Evolutionary conservation across 495 filamentous ascomycete species (phyloP).

Genomic region (Penicillium coprophilum): DNA sequence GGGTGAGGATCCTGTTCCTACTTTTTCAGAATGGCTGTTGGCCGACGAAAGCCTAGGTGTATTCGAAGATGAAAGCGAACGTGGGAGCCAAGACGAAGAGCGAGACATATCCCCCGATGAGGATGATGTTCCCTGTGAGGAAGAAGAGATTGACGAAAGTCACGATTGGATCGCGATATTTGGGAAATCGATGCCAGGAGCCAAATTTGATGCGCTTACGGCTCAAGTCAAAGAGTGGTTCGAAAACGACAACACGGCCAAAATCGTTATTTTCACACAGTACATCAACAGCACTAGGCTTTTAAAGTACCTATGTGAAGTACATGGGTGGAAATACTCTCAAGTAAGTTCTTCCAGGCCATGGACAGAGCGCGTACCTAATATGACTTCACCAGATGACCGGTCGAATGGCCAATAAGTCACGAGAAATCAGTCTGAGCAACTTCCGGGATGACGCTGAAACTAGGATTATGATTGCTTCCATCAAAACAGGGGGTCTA

Average conservation of each 20-base stretch:
- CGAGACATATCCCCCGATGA: neutral
- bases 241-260: neutral
- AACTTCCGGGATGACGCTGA: neutral
- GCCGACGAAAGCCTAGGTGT: neutral
- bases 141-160: neutral
- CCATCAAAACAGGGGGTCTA: neutral
- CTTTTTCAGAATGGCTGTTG: neutral
- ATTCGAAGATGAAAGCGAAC: neutral
- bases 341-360: neutral
- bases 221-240: neutral
- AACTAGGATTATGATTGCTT: neutral
- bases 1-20: neutral
- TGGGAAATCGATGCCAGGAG: neutral
- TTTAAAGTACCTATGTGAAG: neutral
- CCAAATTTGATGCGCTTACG: neutral
- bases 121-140: neutral
- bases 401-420: neutral
- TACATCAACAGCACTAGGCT: neutral
- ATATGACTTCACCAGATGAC: neutral
- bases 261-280: conserved; percentile 1
- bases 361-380: neutral
- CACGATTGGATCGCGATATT: neutral
- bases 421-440: neutral
- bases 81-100: neutral
- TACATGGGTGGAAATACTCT: neutral